A percentile compares a stretch with the other conserved stretches of the same genome.
Evolutionary conservation across 805 yeast species (phyloP).

Genomic region (Saturnispora besseyi): DNA sequence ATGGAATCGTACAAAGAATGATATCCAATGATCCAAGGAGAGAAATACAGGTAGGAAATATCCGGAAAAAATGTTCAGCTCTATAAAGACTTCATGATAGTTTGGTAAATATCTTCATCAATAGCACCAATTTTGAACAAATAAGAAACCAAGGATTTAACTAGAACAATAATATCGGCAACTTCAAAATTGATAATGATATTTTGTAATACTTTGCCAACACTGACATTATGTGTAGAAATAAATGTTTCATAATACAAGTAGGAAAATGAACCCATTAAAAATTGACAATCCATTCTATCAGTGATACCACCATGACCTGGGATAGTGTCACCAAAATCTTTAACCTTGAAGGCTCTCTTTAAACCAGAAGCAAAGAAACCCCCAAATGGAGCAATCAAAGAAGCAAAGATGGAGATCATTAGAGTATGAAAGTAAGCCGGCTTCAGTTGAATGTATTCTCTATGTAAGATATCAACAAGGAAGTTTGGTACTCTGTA

Average conservation of each 20-base stretch:
- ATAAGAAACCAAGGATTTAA: constrained; percentile 49
- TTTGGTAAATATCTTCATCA: constrained; percentile 27
- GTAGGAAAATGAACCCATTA: constrained; percentile 94
- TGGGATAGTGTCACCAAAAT: constrained; percentile 96
- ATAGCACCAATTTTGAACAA: constrained; percentile 37
- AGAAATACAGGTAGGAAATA: neutral
- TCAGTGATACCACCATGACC: constrained; percentile 99
- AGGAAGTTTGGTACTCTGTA: constrained; percentile 67
- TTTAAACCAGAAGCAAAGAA: constrained; percentile 97
- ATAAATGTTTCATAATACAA: constrained; percentile 89
- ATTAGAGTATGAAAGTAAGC: constrained; percentile 82
- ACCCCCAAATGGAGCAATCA: constrained; percentile 98
- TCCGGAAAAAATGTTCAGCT: neutral
- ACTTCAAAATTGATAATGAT: constrained; percentile 62
- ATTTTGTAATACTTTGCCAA: constrained; percentile 67
- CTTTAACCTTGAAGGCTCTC: constrained; percentile 92
- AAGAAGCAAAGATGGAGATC: constrained; percentile 88
- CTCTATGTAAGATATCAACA: constrained; percentile 34
- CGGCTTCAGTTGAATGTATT: constrained; percentile 62
- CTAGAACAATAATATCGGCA: constrained; percentile 55
- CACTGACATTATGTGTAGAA: constrained; percentile 59
- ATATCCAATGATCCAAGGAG: neutral
- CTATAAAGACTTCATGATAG: constrained; percentile 19
- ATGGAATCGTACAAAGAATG: neutral
- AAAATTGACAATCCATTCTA: constrained; percentile 93